Base-by-base conservation (phyloP, 139 green algal species). In the Spirogloea muscicola region DNA sequence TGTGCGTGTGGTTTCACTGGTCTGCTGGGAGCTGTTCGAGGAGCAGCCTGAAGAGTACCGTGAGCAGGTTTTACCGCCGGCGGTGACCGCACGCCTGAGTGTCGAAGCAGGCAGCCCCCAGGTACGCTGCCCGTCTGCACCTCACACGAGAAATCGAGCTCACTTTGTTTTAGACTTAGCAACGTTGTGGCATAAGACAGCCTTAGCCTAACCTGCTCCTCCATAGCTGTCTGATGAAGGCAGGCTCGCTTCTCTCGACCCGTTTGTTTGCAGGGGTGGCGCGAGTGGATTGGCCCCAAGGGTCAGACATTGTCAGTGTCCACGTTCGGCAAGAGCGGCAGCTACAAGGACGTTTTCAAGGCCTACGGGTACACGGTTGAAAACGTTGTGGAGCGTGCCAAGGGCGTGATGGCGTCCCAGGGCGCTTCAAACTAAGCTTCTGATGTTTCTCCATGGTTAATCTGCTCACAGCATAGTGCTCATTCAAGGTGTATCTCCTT, bases 11-110 rank as follows among this genome's bases (percentile, higher is more conserved):
- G 94, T 99, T 63, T 98, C 94, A 57, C 91, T 98, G 83, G 83
- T 86, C 42, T 94, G 89, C 89, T 94, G 88, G 90, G 94, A 99
- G 89, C 86, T 97, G 49, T 99, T 96, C 64, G 94, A 96, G 38
- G 87, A 95, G 84, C 93, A 98, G 89, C 48, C 49, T 13, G 52
- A 84, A 39, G 78, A 86, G 63, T 88, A 88, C 74, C 48, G 76
- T 57, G 65, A 85, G 25, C 62, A 33, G 4, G 70, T 88, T 31
- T 86, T 98, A 76, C 93, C 91, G 31, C 51, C 79, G 4, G 41
- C 66, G 25, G 87, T 94, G 27, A 89, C 67, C 3, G 85, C 84
- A 7, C 90, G 91, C 58, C 93, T 98, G 36, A 91, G 87, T 36
- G 87, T 96, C 6, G 93, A 99, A 88, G 94, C 94, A 46, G 94